Evolutionary conservation across 768 basidiomycete species (phyloP).

Genomic region (Lactarius akahatsu): DNA sequence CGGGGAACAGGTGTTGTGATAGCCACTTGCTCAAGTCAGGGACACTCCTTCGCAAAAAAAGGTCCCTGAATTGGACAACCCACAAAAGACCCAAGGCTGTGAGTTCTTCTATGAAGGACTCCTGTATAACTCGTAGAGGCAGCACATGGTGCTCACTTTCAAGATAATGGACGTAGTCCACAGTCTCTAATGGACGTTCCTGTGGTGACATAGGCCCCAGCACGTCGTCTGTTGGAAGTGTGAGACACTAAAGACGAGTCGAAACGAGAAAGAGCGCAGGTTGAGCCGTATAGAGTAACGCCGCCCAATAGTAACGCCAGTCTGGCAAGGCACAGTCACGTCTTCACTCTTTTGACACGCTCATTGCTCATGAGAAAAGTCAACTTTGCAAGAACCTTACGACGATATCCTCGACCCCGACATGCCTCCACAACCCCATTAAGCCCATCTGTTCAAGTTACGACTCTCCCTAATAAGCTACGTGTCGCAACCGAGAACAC

Average conservation of each 20-base stretch:
- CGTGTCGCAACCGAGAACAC: constrained; percentile 88
- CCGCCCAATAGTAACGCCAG: no score
- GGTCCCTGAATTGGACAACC: not conserved
- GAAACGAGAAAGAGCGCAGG: not conserved
- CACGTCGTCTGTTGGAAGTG: not conserved
- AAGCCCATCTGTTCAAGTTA: constrained; percentile 54
- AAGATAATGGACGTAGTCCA: constrained; percentile 1
- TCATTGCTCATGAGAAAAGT: constrained; percentile 19
- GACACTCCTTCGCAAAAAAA: not conserved
- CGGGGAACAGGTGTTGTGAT: not conserved
- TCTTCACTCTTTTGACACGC: not conserved
- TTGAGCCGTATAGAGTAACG: no score
- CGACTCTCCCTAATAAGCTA: constrained; percentile 88
- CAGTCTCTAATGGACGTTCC: not conserved
- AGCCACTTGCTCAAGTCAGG: not conserved
- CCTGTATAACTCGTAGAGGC: not conserved
- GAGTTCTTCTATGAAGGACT: no score
- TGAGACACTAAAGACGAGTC: constrained; percentile 2
- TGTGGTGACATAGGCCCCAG: not conserved
- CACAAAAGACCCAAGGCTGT: not conserved
- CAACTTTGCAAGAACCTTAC: constrained; percentile 18
- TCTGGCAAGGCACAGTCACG: not conserved
- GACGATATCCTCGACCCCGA: constrained; percentile 19
- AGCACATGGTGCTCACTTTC: constrained; percentile 1
- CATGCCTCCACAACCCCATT: constrained; percentile 21